Evolutionary conservation across 352 stramenopile species (phyloP).

Genomic region (Pythium myriotylum): DNA sequence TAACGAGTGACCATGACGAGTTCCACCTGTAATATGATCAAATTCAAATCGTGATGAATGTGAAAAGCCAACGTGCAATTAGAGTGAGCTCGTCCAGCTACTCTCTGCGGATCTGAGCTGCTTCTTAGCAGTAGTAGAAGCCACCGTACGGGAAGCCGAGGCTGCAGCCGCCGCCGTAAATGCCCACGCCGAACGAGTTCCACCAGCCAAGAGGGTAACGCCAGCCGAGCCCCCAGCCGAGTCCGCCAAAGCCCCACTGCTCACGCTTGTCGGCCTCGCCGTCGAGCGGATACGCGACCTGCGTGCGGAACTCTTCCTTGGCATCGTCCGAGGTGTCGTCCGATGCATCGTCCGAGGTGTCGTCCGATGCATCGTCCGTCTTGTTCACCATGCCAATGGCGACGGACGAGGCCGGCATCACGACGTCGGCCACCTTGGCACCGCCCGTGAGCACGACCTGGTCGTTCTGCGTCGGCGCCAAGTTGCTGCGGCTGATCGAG

Average conservation of each 20-base stretch:
- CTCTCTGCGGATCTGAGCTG: no score
- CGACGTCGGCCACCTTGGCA: slow-evolving; percentile 17
- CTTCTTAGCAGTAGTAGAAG: slow-evolving; percentile 28
- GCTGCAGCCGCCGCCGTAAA: slow-evolving; percentile 28
- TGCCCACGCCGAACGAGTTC: slow-evolving; percentile 20
- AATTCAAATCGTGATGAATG: no score
- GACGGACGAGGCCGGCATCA: slow-evolving; percentile 4
- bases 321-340: slow-evolving; percentile 4
- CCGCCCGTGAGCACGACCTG: slow-evolving; percentile 18
- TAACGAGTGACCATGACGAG: neutral
- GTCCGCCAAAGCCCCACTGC: slow-evolving; percentile 7
- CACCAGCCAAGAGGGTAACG: slow-evolving; percentile 28
- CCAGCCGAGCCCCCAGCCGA: slow-evolving; percentile 22
- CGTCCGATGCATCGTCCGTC: slow-evolving; percentile 1
- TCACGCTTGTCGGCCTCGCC: slow-evolving; percentile 9
- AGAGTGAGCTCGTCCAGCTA: no score
- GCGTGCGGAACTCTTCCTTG: slow-evolving; percentile 4
- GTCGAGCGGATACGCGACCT: slow-evolving; percentile 19
- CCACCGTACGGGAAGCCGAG: slow-evolving; percentile 13
- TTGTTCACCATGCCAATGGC: slow-evolving; percentile 10
- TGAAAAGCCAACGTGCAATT: no score
- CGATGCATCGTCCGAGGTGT: slow-evolving; percentile 1
- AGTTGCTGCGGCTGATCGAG: slow-evolving; percentile 6
- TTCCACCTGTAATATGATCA: neutral
- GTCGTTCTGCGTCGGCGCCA: slow-evolving; percentile 20